These are phyloP conservation scores for Fusarium piperis DNA, from an alignment of 2,329 filamentous ascomycete species.

Conservation along the genomic window DNA sequence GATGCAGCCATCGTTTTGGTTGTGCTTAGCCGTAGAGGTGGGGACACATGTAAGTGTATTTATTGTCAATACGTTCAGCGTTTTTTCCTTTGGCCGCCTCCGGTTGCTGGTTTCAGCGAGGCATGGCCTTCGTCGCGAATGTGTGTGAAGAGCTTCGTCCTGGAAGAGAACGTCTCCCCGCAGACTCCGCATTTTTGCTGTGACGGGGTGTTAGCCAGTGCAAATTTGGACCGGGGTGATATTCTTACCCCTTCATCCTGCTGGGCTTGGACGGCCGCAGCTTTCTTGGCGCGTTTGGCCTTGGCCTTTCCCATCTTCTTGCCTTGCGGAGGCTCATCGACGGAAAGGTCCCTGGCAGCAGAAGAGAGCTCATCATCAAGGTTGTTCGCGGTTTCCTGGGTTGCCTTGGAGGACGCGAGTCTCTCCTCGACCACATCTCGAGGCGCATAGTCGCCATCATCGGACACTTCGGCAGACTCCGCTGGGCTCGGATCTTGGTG, in stretches of 20 bases:
- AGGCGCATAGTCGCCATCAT: constrained; percentile 58
- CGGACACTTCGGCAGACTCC: constrained; percentile 29
- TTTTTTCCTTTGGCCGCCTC: constrained; percentile 51
- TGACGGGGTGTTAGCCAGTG: constrained; percentile 1
- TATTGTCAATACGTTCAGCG: constrained; percentile 29
- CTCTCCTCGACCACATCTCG: constrained; percentile 55
- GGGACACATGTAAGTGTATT: not conserved
- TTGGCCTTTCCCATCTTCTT: constrained; percentile 63
- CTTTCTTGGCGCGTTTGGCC: constrained; percentile 60
- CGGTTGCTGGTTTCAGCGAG: constrained; percentile 49
- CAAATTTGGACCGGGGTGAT: not conserved
- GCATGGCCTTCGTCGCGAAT: constrained; percentile 74
- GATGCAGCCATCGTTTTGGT: not conserved
- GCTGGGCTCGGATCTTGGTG: not conserved
- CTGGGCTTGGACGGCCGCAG: constrained; percentile 50
- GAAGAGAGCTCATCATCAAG: constrained; percentile 23
- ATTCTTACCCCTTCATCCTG: constrained; percentile 48
- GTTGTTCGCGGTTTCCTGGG: not conserved
- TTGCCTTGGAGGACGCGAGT: constrained; percentile 40
- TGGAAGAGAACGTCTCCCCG: constrained; percentile 63
- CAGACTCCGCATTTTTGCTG: constrained; percentile 59
- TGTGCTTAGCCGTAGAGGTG: not conserved
- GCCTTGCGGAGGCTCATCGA: constrained; percentile 36
- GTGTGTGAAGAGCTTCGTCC: constrained; percentile 78
- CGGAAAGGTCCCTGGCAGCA: constrained; percentile 34